A percentile compares a stretch with the other conserved stretches of the same genome.
These are phyloP conservation scores for Epichloe gansuensis DNA, from an alignment of 2,329 filamentous ascomycete species.

Conservation along the genomic window DNA sequence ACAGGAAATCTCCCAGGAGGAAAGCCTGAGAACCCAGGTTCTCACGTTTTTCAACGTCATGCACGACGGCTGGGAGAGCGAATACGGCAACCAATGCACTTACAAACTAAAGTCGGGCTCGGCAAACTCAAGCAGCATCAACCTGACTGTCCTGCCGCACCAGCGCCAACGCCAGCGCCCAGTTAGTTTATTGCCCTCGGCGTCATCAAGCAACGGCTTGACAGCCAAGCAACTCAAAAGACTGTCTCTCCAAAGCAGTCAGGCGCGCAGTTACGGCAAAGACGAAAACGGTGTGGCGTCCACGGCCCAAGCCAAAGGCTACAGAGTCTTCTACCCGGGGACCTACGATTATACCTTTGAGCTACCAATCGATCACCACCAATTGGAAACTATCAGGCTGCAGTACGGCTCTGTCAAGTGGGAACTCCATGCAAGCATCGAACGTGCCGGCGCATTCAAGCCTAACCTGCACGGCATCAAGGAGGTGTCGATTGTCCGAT, in stretches of 20 bases:
- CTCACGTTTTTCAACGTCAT: constrained; percentile 84
- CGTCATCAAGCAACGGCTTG: constrained; percentile 15
- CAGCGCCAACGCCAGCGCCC: constrained; percentile 6
- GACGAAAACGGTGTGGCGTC: constrained; percentile 57
- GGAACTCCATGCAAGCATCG: constrained; percentile 72
- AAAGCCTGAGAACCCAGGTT: constrained; percentile 75
- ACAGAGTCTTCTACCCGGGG: constrained; percentile 72
- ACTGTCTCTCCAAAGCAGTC: constrained; percentile 66
- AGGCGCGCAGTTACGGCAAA: constrained; percentile 76
- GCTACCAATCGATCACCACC: constrained; percentile 73
- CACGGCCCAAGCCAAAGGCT: constrained; percentile 51
- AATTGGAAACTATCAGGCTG: constrained; percentile 79
- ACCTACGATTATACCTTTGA: constrained; percentile 63
- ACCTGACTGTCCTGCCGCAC: constrained; percentile 13
- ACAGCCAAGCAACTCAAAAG: constrained; percentile 44
- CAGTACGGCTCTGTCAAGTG: constrained; percentile 81
- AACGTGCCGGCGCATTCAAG: constrained; percentile 80
- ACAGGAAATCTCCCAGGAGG: constrained; percentile 69
- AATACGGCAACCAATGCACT: constrained; percentile 51
- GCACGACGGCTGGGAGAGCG: constrained; percentile 45
- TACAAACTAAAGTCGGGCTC: constrained; percentile 32
- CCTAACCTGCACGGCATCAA: constrained; percentile 72
- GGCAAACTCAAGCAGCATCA: constrained; percentile 23
- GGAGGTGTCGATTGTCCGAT: constrained; percentile 71
- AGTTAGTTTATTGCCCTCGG: constrained; percentile 9